Evolutionary conservation across 768 basidiomycete species (phyloP), one percentile per base, ranked within the genome.

Genomic region (Mycena galopus): DNA sequence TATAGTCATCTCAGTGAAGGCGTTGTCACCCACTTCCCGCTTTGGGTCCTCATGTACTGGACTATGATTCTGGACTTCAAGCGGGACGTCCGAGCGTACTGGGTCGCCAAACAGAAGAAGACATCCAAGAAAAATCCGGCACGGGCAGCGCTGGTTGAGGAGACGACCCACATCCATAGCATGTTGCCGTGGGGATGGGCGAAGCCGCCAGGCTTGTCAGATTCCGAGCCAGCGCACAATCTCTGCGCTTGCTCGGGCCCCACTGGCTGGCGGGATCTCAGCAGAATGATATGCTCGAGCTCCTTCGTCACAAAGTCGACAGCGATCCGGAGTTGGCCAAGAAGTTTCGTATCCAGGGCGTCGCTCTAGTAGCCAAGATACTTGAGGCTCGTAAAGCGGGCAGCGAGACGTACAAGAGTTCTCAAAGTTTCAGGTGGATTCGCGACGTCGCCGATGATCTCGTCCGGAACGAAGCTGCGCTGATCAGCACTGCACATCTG

Each of bases 1-100:
- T 69, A 69, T 23, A 56, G 47, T 39, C 68, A 69, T 27, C 23
- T 62, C n/a, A 53, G 33, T 16, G 63, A n/a, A n/a, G n/a, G 35
- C 37, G 25, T 29, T n/a, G 33, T 27, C 0, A 53, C 50, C 8
- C 63, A 65, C 33, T 65, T 35, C 17, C 63, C 63, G 23, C n/a
- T 53, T n/a, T 65, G 63, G 63, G 27, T 65, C 32, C 19, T 65
- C 4, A 53, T 51, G n/a, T 65, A 55, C 51, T 65, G 63, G 63
- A 21, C 23, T 0, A 33, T 33, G 0, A 51, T 65, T 2, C 11
- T 0, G 0, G 51, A 53, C 0, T 9, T 65, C 63, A 65, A 65
- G 32, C 63, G 51, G 0, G 35, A 60, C 9, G 58, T 6, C 0
- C 27, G 58, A n/a, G n/a, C n/a, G n/a, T n/a, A n/a, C n/a, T n/a